Base-by-base conservation (phyloP, 1,284 basidiomycete species). In the Phellopilus nigrolimitatus region DNA sequence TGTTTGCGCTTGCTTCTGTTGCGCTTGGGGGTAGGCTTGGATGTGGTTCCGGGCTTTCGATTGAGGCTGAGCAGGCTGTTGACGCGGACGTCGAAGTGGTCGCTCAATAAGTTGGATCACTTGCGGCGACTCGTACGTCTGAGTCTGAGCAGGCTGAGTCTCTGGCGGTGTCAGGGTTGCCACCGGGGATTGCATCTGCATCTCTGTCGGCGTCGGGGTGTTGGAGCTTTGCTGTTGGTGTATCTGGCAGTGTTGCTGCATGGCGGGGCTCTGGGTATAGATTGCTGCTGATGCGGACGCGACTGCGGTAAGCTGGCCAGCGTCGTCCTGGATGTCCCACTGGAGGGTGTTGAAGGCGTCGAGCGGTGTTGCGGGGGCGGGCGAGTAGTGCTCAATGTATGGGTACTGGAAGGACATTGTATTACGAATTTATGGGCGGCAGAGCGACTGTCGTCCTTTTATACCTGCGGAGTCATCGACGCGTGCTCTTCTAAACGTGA, bases 351-450 rank as follows among this genome's bases (percentile, higher is more conserved):
- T 28, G 38, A 57, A 67, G 2, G 59, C 37, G 12, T 64, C 57
- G 43, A 60, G 61, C 1, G 67, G 65, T 21, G 67, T 68, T 49
- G 68, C 54, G 42, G 67, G 63, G 58, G 59, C 61, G 17, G 68
- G 67, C 46, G 66, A 60, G 55, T 67, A 63, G 54, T 65, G 67
- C 43, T 59, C 62, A 49, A 59, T 64, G 65, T 59, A 60, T 48
- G 64, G 66, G 57, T 67, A 68, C 58, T 65, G 68, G 63, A 69
- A 68, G 54, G 67, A 67, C 68, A 68, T 68, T 62, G 61, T 57
- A 58, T 61, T 60, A 59, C 47, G n/a, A 54, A 58, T 54, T 54
- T 49, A 55, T 47, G 47, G 25, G 47, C 12, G 15, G 33, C 19
- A 5, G 44, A 17, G 30, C 25, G 31, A 31, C 37, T 17, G 10